Conservation (phyloP, 1,284 basidiomycete species). For the Ganoderma lucidum region DNA sequence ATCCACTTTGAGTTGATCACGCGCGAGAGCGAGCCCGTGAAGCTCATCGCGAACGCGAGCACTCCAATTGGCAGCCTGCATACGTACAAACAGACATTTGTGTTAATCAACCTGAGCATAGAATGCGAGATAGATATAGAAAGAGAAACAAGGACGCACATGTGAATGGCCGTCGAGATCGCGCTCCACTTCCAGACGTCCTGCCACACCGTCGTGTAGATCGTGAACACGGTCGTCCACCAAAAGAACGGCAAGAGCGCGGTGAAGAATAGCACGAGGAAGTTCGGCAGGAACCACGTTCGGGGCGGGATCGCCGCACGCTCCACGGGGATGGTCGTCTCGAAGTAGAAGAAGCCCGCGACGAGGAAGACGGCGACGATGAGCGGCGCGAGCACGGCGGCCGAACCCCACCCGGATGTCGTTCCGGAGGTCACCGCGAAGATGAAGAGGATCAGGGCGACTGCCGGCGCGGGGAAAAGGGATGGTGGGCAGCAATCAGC, state of each 20-base stretch:
- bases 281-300: conserved; percentile 54
- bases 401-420: conserved; percentile 50
- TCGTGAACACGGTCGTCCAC: conserved; percentile 49
- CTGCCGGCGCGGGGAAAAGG: conserved; percentile 19
- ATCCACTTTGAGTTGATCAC: conserved; percentile 52
- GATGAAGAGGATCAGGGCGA: conserved; percentile 51
- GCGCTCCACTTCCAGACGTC: conserved; percentile 48
- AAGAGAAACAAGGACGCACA: conserved; percentile 38
- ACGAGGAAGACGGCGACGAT: conserved; percentile 50
- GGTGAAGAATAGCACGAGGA: conserved; percentile 47
- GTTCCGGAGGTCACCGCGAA: conserved; percentile 58
- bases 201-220: conserved; percentile 50
- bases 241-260: conserved; percentile 52
- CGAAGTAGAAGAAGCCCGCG: conserved; percentile 51
- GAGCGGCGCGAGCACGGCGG: conserved; percentile 51
- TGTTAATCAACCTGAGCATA: neutral
- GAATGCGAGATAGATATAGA: too few species aligned
- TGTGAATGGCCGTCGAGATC: conserved; percentile 49
- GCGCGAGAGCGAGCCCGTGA: conserved; percentile 50
- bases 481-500: neutral
- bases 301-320: conserved; percentile 50
- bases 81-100: neutral
- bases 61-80: conserved; percentile 53
- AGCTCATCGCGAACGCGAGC: conserved; percentile 44
- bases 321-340: conserved; percentile 46